phyloP scores from a whole-genome alignment of 805 yeast genomes.

The Cyberlindnera maclurae region DNA sequence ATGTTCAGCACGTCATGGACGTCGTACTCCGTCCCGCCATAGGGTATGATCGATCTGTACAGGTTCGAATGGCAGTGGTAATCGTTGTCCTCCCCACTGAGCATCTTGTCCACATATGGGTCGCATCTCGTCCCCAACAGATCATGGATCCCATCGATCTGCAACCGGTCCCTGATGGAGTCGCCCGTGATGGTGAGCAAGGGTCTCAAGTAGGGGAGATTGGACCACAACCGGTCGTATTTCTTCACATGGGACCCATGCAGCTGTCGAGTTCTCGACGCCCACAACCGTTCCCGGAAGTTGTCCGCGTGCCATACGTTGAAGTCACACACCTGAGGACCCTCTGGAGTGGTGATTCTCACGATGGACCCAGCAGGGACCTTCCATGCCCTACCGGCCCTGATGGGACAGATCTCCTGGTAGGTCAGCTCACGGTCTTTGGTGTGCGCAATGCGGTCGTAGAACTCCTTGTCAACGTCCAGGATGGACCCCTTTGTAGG shows the following conservation, averaged over 20 bases:
- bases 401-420: conserved; percentile 38
- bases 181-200: conserved; percentile 58
- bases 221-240: conserved; percentile 59
- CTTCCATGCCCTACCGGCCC: conserved; percentile 56
- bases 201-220: conserved; percentile 58
- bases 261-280: conserved; percentile 59
- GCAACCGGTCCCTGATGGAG: conserved; percentile 49
- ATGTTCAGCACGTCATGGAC: conserved; percentile 66
- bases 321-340: conserved; percentile 66
- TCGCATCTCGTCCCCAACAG: conserved; percentile 64
- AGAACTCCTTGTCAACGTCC: conserved; percentile 42
- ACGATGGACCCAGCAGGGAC: conserved; percentile 56
- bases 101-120: conserved; percentile 57
- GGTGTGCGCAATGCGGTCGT: conserved; percentile 37
- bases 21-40: conserved; percentile 57
- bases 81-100: conserved; percentile 59
- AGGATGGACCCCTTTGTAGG: conserved; percentile 49
- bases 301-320: conserved; percentile 57
- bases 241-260: conserved; percentile 57
- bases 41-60: conserved; percentile 50
- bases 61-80: conserved; percentile 63
- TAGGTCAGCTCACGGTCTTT: conserved; percentile 35
- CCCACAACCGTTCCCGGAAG: conserved; percentile 64
- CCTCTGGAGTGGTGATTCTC: conserved; percentile 56
- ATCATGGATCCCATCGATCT: conserved; percentile 61